phyloP scores from a whole-genome alignment of 2,329 filamentous ascomycete species.

The Diaporthe batatas region DNA sequence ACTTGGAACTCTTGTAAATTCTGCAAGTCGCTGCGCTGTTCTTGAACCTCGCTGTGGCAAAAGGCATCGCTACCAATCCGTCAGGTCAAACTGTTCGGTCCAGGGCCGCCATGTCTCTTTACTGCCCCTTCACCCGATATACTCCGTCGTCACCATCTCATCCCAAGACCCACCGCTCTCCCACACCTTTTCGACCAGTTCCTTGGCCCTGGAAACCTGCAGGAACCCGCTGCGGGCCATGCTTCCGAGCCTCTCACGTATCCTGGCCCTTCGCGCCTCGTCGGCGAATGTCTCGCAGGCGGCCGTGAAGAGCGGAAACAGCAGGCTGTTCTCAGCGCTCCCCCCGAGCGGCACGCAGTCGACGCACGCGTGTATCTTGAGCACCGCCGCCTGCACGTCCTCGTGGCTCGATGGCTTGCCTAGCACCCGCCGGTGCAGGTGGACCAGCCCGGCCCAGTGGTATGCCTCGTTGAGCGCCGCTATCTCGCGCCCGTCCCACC shows the following conservation, averaged over 20 bases:
- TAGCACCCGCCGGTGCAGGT: conserved; percentile 80
- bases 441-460: conserved; percentile 81
- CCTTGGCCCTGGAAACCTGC: conserved; percentile 74
- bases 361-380: conserved; percentile 73
- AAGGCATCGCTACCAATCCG: conserved; percentile 3
- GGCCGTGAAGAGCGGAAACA: conserved; percentile 88
- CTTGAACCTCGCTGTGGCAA: neutral
- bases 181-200: conserved; percentile 78
- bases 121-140: conserved; percentile 67
- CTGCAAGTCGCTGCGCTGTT: conserved; percentile 4
- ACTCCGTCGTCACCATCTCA: conserved; percentile 74
- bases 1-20: neutral
- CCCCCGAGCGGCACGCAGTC: conserved; percentile 73
- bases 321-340: conserved; percentile 78
- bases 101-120: neutral
- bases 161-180: conserved; percentile 77
- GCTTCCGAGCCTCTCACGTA: conserved; percentile 74
- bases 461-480: conserved; percentile 82
- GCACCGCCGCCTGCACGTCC: conserved; percentile 73
- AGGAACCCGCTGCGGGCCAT: conserved; percentile 82
- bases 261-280: conserved; percentile 66
- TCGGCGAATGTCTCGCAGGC: conserved; percentile 77
- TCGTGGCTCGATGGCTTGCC: conserved; percentile 68
- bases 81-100: conserved; percentile 8
- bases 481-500: conserved; percentile 74